Conservation (phyloP, 1,284 basidiomycete genomes). For the Trichosporon faecale region DNA sequence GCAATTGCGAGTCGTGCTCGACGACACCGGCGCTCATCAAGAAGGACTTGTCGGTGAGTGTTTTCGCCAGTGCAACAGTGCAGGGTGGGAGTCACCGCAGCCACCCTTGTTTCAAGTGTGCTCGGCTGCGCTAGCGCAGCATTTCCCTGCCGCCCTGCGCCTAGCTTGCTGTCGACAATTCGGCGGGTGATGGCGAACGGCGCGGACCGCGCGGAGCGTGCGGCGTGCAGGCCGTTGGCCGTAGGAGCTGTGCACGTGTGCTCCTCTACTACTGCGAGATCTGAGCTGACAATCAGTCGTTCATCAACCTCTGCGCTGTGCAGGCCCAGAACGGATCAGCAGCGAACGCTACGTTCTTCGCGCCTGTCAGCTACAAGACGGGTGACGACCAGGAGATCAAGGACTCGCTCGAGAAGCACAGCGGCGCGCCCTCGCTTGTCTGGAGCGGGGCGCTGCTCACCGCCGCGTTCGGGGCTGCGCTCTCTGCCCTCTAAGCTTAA, state of each 20-base stretch:
- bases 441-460: neutral
- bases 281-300: constrained; percentile 12
- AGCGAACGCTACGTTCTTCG: constrained; percentile 29
- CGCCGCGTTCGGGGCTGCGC: neutral
- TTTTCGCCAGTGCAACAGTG: neutral
- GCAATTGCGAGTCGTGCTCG: constrained; percentile 38
- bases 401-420: constrained; percentile 4
- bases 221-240: too few species aligned
- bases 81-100: neutral
- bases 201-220: too few species aligned
- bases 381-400: constrained; percentile 15
- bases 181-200: neutral
- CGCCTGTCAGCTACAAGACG: constrained; percentile 34
- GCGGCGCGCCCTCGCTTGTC: neutral
- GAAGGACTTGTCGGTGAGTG: constrained; percentile 37
- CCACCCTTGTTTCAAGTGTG: neutral
- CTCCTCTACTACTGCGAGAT: neutral
- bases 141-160: neutral
- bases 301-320: constrained; percentile 34
- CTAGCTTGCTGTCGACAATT: neutral
- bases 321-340: constrained; percentile 39
- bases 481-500: neutral
- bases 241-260: neutral
- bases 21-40: constrained; percentile 35
- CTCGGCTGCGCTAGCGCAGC: neutral